A percentile compares a stretch with the other conserved stretches of the same genome.
Evolutionary conservation across 1,284 basidiomycete genomes (phyloP).

Genomic region (Blastosporella zonata): DNA sequence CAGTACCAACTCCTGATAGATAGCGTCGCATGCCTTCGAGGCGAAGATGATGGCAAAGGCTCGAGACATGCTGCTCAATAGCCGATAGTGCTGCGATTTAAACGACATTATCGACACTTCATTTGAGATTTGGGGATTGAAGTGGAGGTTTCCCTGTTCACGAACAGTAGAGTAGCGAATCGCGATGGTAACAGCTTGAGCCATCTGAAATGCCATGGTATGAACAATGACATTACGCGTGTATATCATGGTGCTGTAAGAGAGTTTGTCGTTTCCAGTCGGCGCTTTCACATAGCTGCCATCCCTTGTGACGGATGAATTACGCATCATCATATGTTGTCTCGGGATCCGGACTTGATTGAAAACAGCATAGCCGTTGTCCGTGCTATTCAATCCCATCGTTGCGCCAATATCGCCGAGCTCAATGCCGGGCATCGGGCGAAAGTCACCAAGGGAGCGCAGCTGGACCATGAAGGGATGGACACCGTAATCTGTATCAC

Average conservation of each 20-base stretch:
- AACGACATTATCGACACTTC: conserved; percentile 21
- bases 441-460: conserved; percentile 20
- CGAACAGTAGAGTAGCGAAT: conserved; percentile 24
- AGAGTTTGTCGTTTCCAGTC: conserved; percentile 10
- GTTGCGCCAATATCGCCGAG: conserved; percentile 25
- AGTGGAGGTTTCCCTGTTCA: conserved; percentile 21
- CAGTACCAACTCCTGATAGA: conserved; percentile 15
- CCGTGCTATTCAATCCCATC: conserved; percentile 22
- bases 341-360: conserved; percentile 22
- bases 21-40: conserved; percentile 9
- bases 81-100: conserved; percentile 22
- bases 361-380: conserved; percentile 25
- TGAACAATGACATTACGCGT: conserved; percentile 15
- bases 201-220: conserved; percentile 20
- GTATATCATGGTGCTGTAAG: conserved; percentile 23
- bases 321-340: conserved; percentile 21
- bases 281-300: conserved; percentile 10
- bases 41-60: conserved; percentile 19
- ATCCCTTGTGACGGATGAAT: conserved; percentile 18
- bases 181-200: conserved; percentile 18
- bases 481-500: conserved; percentile 18
- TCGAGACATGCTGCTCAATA: conserved; percentile 17
- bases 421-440: conserved; percentile 19
- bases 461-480: conserved; percentile 25
- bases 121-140: conserved; percentile 5